Percentiles rank a stretch among this genome's conserved stretches.
Conservation (phyloP, 768 basidiomycete genomes). For the Termitomyces sp. region DNA sequence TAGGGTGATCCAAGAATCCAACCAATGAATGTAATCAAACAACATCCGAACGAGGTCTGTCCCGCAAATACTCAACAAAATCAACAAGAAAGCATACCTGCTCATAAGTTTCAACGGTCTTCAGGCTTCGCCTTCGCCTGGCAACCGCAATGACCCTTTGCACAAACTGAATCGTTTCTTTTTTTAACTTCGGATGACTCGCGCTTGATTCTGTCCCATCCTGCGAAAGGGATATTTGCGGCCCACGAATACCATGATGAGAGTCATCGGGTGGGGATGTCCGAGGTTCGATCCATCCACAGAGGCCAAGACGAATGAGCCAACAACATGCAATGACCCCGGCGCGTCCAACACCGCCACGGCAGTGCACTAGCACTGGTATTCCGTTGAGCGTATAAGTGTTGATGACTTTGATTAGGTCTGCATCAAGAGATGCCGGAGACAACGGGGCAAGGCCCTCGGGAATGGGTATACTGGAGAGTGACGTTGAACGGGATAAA, state of each 20-base stretch:
- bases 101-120: conserved; percentile 92
- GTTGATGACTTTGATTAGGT: conserved; percentile 62
- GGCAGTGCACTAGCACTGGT: conserved; percentile 81
- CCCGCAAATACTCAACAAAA: conserved; percentile 60
- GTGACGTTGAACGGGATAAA: neutral
- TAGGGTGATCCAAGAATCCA: neutral
- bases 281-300: conserved; percentile 50
- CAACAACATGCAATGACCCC: conserved; percentile 91
- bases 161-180: conserved; percentile 60
- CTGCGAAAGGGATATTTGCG: neutral
- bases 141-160: conserved; percentile 73
- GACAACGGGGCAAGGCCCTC: conserved; percentile 82
- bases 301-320: conserved; percentile 90
- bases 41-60: neutral
- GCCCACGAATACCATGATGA: neutral
- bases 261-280: neutral
- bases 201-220: neutral
- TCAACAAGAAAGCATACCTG: conserved; percentile 84
- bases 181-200: conserved; percentile 12
- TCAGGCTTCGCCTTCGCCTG: conserved; percentile 72
- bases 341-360: conserved; percentile 92
- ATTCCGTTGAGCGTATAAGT: conserved; percentile 71
- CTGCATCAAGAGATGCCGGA: conserved; percentile 53
- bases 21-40: neutral
- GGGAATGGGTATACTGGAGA: conserved; percentile 71